Conservation (phyloP, 2,329 filamentous ascomycete genomes). For the Chlorencoelia australis region DNA sequence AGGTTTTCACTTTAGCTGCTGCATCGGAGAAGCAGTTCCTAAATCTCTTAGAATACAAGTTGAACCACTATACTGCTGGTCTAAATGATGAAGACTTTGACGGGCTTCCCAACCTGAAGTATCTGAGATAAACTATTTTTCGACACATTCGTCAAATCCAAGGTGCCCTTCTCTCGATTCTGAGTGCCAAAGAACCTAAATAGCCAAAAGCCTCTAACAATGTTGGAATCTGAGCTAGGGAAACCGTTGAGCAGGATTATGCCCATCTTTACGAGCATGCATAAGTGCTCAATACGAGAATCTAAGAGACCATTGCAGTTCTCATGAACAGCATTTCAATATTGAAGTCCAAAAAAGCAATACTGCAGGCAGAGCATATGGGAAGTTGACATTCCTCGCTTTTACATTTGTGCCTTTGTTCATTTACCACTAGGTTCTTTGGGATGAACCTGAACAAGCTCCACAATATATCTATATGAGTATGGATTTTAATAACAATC, state of each 20-base stretch:
- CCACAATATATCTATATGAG: too few species aligned
- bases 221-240: neutral
- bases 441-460: too few species aligned
- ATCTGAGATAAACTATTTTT: neutral
- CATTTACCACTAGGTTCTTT: too few species aligned
- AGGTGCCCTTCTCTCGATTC: neutral
- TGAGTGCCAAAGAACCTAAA: neutral
- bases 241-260: neutral
- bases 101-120: neutral
- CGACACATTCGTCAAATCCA: neutral
- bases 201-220: neutral
- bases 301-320: neutral
- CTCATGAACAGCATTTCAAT: neutral
- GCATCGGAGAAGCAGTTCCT: neutral
- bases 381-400: neutral
- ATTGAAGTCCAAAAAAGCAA: neutral
- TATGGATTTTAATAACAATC: too few species aligned
- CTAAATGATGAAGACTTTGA: neutral
- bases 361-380: neutral
- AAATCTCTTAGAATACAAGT: neutral
- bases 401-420: neutral
- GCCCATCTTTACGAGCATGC: neutral
- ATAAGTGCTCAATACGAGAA: neutral
- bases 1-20: neutral
- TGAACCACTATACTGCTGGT: neutral